Base-by-base conservation (phyloP, 2,329 filamentous ascomycete species). In the Fusarium sp. region DNA sequence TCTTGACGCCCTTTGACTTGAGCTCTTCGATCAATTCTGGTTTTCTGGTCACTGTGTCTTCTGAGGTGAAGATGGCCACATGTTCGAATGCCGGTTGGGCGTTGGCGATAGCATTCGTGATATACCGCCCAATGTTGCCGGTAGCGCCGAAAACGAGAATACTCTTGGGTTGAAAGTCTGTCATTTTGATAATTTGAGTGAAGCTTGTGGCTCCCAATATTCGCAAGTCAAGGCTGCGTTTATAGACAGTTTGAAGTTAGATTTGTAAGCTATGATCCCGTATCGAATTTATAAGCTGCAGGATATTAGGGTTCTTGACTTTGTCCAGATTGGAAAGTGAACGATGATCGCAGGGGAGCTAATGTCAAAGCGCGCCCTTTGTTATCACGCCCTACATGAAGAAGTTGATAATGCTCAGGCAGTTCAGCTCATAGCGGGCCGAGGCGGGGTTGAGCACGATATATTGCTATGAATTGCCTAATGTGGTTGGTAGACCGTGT, bases 41-140 rank as follows among this genome's bases (percentile, higher is more conserved):
- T 39, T 81, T 81, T 7, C 51, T 72, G 13, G 51, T 5, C 4
- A 74, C 50, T 0, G 77, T 77, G 4, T 54, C 47, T 11, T 68
- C 36, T 0, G 77, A 78, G 11, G 77, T 78, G 32, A 85, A 85
- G 48, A 85, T 78, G 44, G 80, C 73, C 39, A 85, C 65, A 14
- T 81, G 77, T 3, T 76, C 68, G 60, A 83, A 83, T 15, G 79
- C 59, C 1, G 82, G 82, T 30, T 79, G 78, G 20, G 84, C 81
- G 24, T 78, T 66, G 42, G 83, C 63, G 44, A 85, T 70, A n/a
- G 79, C 78, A 5, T 82, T 74, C 9, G 83, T 82, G 60, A 85
- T 85, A 77, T 83, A 83, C 54, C 79, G 74, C 22, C 84, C 84
- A 41, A 85, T 85, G 36, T 78, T 79, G 53, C 84, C 84, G 4